These are phyloP conservation scores for Psidium guajava DNA, from an alignment of 345 rosid genomes.

Conservation along the genomic window DNA sequence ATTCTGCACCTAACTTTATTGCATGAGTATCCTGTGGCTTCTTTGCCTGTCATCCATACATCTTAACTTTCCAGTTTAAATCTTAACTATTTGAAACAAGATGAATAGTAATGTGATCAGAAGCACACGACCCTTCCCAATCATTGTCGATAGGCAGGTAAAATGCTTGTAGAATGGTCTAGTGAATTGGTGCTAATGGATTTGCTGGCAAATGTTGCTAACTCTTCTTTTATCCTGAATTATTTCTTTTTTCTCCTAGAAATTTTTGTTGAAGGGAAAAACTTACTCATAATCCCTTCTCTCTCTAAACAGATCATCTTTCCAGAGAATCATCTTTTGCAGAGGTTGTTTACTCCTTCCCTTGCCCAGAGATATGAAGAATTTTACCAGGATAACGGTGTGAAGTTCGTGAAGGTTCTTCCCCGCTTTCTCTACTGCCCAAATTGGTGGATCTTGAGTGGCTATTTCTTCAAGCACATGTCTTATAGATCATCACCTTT, in stretches of 20 bases:
- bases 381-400: conserved; percentile 72
- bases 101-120: not conserved
- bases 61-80: not conserved
- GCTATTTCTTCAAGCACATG: not conserved
- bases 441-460: not conserved
- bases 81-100: not conserved
- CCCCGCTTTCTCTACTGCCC: not conserved
- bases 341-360: conserved; percentile 87
- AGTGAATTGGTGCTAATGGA: not conserved
- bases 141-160: not conserved
- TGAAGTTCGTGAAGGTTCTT: conserved; percentile 59
- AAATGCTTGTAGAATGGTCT: not conserved
- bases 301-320: conserved; percentile 43
- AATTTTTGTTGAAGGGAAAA: not conserved
- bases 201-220: not conserved
- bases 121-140: not conserved
- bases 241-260: not conserved
- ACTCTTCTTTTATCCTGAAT: not conserved
- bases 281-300: not conserved
- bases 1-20: not conserved
- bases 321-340: conserved; percentile 79
- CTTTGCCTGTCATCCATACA: not conserved
- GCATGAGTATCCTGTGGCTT: not conserved
- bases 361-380: conserved; percentile 81
- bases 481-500: not conserved